phyloP scores from a whole-genome alignment of 805 yeast genomes.

The Kodamaea neixiangensis region DNA sequence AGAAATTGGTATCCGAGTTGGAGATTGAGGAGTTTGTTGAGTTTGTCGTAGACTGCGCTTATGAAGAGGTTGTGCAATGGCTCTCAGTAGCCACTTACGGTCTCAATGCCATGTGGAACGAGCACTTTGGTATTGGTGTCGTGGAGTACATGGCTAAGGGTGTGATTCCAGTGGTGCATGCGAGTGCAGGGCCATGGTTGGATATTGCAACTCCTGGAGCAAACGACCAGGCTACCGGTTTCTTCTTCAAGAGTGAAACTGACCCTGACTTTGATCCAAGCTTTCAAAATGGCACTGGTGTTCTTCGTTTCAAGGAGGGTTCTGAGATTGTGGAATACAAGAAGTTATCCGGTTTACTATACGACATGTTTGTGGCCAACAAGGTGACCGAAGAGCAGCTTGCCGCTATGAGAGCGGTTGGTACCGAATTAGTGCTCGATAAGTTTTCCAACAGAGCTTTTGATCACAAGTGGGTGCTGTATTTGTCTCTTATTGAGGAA shows the following conservation, averaged over 20 bases:
- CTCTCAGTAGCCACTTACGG: slow-evolving; percentile 68
- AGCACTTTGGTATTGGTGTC: slow-evolving; percentile 96
- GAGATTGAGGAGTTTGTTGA: slow-evolving; percentile 39
- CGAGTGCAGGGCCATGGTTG: slow-evolving; percentile 90
- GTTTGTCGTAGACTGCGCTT: slow-evolving; percentile 75
- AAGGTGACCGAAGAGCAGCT: slow-evolving; percentile 35
- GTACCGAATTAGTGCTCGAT: slow-evolving; percentile 42
- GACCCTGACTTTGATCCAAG: slow-evolving; percentile 66
- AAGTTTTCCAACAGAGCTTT: slow-evolving; percentile 67
- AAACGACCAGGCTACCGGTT: slow-evolving; percentile 56
- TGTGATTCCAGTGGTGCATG: slow-evolving; percentile 84
- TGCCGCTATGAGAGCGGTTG: slow-evolving; percentile 46
- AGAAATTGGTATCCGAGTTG: slow-evolving; percentile 36
- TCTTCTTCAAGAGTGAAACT: slow-evolving; percentile 65
- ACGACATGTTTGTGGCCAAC: slow-evolving; percentile 39
- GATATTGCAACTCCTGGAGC: slow-evolving; percentile 64
- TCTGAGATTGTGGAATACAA: slow-evolving; percentile 35
- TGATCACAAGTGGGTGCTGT: slow-evolving; percentile 51
- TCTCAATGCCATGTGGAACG: slow-evolving; percentile 98
- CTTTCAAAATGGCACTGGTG: background rate
- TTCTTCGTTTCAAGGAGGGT: slow-evolving; percentile 8
- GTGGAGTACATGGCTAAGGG: slow-evolving; percentile 92
- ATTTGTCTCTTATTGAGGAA: slow-evolving; percentile 18
- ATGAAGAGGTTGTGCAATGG: slow-evolving; percentile 56
- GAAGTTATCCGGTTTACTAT: slow-evolving; percentile 51